phyloP scores from a whole-genome alignment of 2,329 filamentous ascomycete genomes.

The Epichloe gansuensis region DNA sequence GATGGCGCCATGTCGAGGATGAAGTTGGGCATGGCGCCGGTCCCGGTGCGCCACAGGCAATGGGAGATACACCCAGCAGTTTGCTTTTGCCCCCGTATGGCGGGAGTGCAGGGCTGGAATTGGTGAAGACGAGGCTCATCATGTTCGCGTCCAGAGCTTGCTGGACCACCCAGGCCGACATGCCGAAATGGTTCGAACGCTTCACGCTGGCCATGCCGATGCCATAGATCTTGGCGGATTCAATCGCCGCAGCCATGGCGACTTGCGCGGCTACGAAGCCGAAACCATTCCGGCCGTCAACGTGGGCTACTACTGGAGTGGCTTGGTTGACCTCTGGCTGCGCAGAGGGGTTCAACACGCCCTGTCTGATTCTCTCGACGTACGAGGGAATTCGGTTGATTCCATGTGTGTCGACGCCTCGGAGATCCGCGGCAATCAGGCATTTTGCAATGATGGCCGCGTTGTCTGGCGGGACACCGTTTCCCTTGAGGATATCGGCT shows the following conservation, averaged over 20 bases:
- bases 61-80: constrained; percentile 61
- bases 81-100: constrained; percentile 57
- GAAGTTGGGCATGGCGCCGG: constrained; percentile 41
- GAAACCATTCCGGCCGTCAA: constrained; percentile 59
- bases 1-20: constrained; percentile 66
- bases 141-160: constrained; percentile 61
- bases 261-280: constrained; percentile 58
- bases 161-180: constrained; percentile 71
- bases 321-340: constrained; percentile 45
- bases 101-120: constrained; percentile 60
- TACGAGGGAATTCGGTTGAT: constrained; percentile 70
- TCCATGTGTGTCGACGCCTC: constrained; percentile 67
- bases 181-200: constrained; percentile 73
- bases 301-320: constrained; percentile 59
- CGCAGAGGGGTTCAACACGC: constrained; percentile 51
- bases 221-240: constrained; percentile 50
- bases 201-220: constrained; percentile 68
- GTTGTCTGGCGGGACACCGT: constrained; percentile 46
- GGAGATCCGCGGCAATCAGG: constrained; percentile 62
- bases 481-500: constrained; percentile 42
- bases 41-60: constrained; percentile 62
- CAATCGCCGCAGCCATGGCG: constrained; percentile 56
- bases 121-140: constrained; percentile 61
- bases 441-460: constrained; percentile 53
- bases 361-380: constrained; percentile 58